These are phyloP conservation scores for Claviceps capensis DNA, from an alignment of 2,329 filamentous ascomycete genomes.

Conservation along the genomic window DNA sequence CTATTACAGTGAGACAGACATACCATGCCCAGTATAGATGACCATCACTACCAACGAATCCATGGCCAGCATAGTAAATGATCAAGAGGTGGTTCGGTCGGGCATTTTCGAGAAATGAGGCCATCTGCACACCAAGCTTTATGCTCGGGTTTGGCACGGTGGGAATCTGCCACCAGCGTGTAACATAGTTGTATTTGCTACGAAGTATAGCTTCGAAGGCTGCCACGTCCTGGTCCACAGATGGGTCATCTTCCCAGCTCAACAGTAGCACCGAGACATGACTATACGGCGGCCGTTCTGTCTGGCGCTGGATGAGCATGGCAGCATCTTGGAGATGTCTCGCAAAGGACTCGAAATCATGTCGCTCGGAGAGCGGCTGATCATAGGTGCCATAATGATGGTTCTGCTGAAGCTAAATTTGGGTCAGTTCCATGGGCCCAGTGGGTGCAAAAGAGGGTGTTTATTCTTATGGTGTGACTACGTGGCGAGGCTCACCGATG, in stretches of 20 bases:
- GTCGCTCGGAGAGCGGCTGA: slow-evolving; percentile 31
- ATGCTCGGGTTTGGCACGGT: slow-evolving; percentile 43
- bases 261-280: slow-evolving; percentile 47
- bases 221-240: slow-evolving; percentile 37
- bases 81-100: slow-evolving; percentile 46
- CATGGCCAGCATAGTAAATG: slow-evolving; percentile 50
- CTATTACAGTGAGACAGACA: slow-evolving; percentile 20
- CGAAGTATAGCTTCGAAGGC: slow-evolving; percentile 43
- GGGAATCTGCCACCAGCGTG: slow-evolving; percentile 48
- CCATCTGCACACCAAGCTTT: slow-evolving; percentile 47
- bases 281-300: slow-evolving; percentile 41
- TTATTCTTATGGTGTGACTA: neutral
- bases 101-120: slow-evolving; percentile 44
- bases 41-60: slow-evolving; percentile 42
- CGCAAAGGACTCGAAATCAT: slow-evolving; percentile 54
- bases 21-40: slow-evolving; percentile 56
- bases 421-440: neutral
- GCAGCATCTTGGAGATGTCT: slow-evolving; percentile 55
- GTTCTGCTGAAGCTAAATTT: slow-evolving; percentile 8
- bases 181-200: slow-evolving; percentile 46
- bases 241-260: slow-evolving; percentile 47
- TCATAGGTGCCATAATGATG: slow-evolving; percentile 26
- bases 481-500: slow-evolving; percentile 4
- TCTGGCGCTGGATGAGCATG: slow-evolving; percentile 52
- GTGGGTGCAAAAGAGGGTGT: neutral